Evolutionary conservation across 345 rosid genomes (phyloP), one percentile per base, ranked within the genome.

Genomic region (Brassica juncea): DNA sequence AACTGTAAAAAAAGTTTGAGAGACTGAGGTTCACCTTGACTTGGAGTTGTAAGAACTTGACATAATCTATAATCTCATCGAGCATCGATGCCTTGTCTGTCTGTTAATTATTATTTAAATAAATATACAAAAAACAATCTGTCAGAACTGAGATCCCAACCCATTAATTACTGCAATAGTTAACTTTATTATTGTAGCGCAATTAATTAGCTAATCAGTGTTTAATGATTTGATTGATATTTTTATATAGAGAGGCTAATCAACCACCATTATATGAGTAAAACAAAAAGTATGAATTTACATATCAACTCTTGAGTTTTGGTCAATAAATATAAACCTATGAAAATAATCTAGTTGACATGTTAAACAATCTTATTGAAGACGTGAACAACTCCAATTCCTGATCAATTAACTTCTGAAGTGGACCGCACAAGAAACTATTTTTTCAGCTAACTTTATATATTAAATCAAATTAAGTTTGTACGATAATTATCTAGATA

Each of bases 31-130:
- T 52, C 71, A 95, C 99, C 99, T 93, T 95, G 92, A 93, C 98
- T 91, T 95, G 99, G 75, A 95, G 99, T 91, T 93, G 99, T 72
- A 95, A 92, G 85, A 93, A 93, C 82, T 95, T 93, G 73, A 95
- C 99, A 84, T 95, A 95, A 81, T 95, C 99, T 86, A 95, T 90
- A 80, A 95, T 95, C 94, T 95, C 99, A 89, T 95, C 98, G 25
- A 95, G 97, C 99, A 93, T 95, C 55, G 99, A 93, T 82, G 99
- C 99, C 84, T 93, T 95, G 87, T 95, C 99, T 74, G 98, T 90
- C 99, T 95, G 97, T 85, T 87, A 85, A 82, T 85, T 82, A 84
- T 66, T 70, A 57, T 57, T 27, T 7, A 70, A 59, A 66, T 12
- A 64, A 66, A 66, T 27, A 71, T 60, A 64, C 4, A 27, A 6